phyloP scores from a whole-genome alignment of 176 grass and related monocot genomes.

The Olyra latifolia region DNA sequence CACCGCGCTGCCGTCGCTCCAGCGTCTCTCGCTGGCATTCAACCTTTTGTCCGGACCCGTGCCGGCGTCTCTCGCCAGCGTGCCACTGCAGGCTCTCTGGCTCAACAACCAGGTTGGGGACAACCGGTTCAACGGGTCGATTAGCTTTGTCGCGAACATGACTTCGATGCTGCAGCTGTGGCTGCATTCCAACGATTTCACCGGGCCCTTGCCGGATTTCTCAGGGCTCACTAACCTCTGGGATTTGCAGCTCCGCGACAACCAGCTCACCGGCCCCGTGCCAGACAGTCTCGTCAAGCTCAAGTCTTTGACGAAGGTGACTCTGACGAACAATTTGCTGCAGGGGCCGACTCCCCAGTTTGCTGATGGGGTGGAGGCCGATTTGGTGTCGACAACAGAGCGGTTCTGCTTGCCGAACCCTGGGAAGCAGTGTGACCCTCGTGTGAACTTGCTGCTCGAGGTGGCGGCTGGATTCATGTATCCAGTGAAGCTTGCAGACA shows the following conservation, averaged over 20 bases:
- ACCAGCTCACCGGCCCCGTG: slow-evolving; percentile 65
- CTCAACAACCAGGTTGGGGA: slow-evolving; percentile 48
- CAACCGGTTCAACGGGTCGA: slow-evolving; percentile 29
- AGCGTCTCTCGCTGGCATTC: slow-evolving; percentile 41
- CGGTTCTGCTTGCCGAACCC: slow-evolving; percentile 48
- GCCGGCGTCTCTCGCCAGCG: slow-evolving; percentile 37
- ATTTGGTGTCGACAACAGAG: slow-evolving; percentile 13
- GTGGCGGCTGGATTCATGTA: slow-evolving; percentile 70
- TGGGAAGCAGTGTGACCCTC: slow-evolving; percentile 57
- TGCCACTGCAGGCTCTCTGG: slow-evolving; percentile 49
- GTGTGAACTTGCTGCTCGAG: slow-evolving; percentile 64
- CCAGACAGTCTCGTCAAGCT: slow-evolving; percentile 49
- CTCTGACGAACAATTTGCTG: slow-evolving; percentile 64
- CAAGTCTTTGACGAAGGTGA: slow-evolving; percentile 45
- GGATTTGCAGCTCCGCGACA: slow-evolving; percentile 74
- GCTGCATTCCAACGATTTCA: slow-evolving; percentile 77
- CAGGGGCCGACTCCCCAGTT: slow-evolving; percentile 63
- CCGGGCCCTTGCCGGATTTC: slow-evolving; percentile 75
- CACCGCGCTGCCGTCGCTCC: slow-evolving; percentile 37
- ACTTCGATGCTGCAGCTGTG: slow-evolving; percentile 46
- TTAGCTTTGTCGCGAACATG: slow-evolving; percentile 64
- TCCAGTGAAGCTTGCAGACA: slow-evolving; percentile 27
- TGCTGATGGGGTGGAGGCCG: background rate
- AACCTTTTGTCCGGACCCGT: slow-evolving; percentile 62
- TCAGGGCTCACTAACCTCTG: slow-evolving; percentile 22